Base-by-base conservation (phyloP, 2,329 filamentous ascomycete species). In the Davidsoniella eucalypti region DNA sequence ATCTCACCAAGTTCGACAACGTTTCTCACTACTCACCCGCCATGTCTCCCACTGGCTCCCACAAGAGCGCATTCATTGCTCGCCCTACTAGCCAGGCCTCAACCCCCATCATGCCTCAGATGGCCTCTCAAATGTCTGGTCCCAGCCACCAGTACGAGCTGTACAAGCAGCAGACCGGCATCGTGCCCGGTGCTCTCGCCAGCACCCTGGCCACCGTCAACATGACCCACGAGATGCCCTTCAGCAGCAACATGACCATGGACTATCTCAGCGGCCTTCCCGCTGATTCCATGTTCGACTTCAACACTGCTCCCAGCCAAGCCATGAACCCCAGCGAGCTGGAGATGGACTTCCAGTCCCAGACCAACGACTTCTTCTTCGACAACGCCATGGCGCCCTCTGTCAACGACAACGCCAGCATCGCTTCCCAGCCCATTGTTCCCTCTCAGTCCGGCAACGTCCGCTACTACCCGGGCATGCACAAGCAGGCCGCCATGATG, bases 61-160 rank as follows among this genome's bases (percentile, higher is more conserved):
- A 69, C 47, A 82, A 76, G 65, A 64, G 67, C 33, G 65, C 70
- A 29, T 76, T 77, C 57, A 58, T 64, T 33, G 63, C 69, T 42
- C 71, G 69, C 56, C 69, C 75, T 6, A 61, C 72, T 6, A 66
- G 73, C 4, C 71, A 74, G 48, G 66, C 73, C 41, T 68, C 71
- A 51, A 71, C 76, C 4, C 72, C 76, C n/a, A 66, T 70, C 3
- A 65, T 69, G 36, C 64, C 80, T 52, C 64, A 76, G 16, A 64
- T 73, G 6, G 67, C 70, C 50, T 64, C 59, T 23, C 75, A 81
- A 54, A 76, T 88, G 60, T 80, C 78, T 44, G 85, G 80, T 36
- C 90, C 92, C 7, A 94, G 87, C 65, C 88, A 95, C 68, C 86
- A 94, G 66, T 96, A 96, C 71, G 85, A 87, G 60, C 80, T 86